A percentile compares a stretch with the other conserved stretches of the same genome.
Evolutionary conservation across 2,329 filamentous ascomycete genomes (phyloP).

Genomic region (Exutisphaerella laricina): DNA sequence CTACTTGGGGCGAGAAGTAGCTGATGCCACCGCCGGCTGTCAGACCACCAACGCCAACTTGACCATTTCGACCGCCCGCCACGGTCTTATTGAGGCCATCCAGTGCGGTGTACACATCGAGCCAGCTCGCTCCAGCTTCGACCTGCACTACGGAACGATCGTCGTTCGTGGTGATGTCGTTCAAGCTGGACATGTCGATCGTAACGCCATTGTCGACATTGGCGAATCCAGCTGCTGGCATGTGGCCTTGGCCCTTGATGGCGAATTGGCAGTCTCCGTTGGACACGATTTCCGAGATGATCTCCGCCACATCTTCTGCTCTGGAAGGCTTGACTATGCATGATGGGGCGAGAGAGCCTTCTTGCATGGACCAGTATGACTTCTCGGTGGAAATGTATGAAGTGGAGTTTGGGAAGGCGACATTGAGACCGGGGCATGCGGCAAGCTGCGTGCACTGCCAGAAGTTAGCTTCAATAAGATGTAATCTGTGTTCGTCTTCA

Average conservation of each 20-base stretch:
- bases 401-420: constrained; percentile 4
- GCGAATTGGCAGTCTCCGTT: constrained; percentile 8
- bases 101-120: constrained; percentile 33
- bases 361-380: constrained; percentile 6
- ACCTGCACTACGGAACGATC: constrained; percentile 24
- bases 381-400: constrained; percentile 3
- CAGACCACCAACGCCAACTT: constrained; percentile 7
- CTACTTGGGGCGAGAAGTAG: constrained; percentile 43
- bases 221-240: constrained; percentile 10
- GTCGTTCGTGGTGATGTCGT: constrained; percentile 5
- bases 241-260: constrained; percentile 18
- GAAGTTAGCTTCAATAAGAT: not conserved
- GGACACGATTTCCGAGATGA: not conserved
- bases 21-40: constrained; percentile 41
- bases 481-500: not conserved
- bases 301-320: not conserved
- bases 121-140: constrained; percentile 42
- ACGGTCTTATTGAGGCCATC: not conserved
- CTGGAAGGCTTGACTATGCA: constrained; percentile 4
- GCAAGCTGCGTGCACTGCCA: constrained; percentile 1
- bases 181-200: constrained; percentile 14
- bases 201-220: constrained; percentile 19
- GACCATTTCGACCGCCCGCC: constrained; percentile 1
- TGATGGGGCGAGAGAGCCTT: not conserved
- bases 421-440: not conserved